Percentiles rank a stretch among this genome's conserved stretches.
These are phyloP conservation scores for Laburnicola sp. DNA, from an alignment of 2,329 filamentous ascomycete species.

Conservation along the genomic window DNA sequence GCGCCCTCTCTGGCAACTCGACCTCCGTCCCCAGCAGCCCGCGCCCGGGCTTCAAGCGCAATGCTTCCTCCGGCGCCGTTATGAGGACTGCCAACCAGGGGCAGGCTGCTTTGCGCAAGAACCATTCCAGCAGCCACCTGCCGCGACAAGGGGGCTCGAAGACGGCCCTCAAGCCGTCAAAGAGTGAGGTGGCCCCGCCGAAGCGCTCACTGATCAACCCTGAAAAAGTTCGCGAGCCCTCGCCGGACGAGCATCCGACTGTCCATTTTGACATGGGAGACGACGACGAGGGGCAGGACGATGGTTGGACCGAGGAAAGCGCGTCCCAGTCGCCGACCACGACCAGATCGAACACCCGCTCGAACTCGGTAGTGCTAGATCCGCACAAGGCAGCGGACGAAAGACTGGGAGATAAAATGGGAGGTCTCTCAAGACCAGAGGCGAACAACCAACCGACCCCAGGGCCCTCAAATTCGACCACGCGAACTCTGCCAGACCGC, in stretches of 20 bases:
- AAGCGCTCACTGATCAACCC: constrained; percentile 38
- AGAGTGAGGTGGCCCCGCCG: constrained; percentile 34
- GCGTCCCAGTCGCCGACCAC: constrained; percentile 48
- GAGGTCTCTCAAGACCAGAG: constrained; percentile 16
- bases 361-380: constrained; percentile 46
- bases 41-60: constrained; percentile 48
- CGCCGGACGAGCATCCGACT: constrained; percentile 42
- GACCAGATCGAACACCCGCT: constrained; percentile 47
- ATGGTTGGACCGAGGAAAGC: constrained; percentile 49
- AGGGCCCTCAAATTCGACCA: constrained; percentile 3
- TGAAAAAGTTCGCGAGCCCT: constrained; percentile 35
- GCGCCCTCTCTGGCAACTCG: constrained; percentile 44
- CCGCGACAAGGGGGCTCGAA: constrained; percentile 46
- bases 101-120: constrained; percentile 44
- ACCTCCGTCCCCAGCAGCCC: constrained; percentile 42
- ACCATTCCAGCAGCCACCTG: constrained; percentile 52
- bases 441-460: constrained; percentile 19
- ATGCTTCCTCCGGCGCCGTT: constrained; percentile 47
- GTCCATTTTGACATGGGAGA: constrained; percentile 49
- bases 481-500: constrained; percentile 32
- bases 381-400: constrained; percentile 21
- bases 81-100: constrained; percentile 39
- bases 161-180: constrained; percentile 43
- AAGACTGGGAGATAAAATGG: constrained; percentile 17
- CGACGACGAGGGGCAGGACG: constrained; percentile 38